Percentiles rank a stretch among this genome's conserved stretches.
These are phyloP conservation scores for Antarctomyces pellizariae DNA, from an alignment of 495 filamentous ascomycete species.

Conservation along the genomic window DNA sequence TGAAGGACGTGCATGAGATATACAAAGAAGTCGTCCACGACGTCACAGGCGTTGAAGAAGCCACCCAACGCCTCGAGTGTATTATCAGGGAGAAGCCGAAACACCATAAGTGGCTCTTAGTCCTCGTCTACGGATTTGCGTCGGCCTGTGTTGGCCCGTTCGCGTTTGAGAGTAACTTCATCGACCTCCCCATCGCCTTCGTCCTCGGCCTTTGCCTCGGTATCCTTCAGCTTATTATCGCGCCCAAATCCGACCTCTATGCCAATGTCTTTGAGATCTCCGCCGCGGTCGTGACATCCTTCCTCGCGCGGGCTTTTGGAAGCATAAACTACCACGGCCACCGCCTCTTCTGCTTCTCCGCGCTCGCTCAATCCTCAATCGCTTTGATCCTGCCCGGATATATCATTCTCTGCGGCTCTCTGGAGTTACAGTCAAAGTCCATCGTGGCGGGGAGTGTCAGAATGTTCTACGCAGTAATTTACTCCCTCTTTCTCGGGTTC, in stretches of 20 bases:
- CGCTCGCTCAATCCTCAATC: conserved; percentile 74
- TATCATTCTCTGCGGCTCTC: conserved; percentile 53
- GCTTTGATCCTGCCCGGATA: conserved; percentile 84
- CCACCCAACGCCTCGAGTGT: conserved; percentile 41
- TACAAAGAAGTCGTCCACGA: conserved; percentile 92
- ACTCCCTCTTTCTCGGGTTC: conserved; percentile 88
- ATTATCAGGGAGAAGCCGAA: conserved; percentile 38
- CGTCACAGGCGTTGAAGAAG: conserved; percentile 64
- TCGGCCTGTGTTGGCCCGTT: conserved; percentile 66
- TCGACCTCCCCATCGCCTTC: conserved; percentile 78
- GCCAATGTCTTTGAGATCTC: conserved; percentile 83
- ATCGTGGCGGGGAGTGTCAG: conserved; percentile 81
- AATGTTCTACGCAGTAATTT: conserved; percentile 91
- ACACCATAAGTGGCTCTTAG: conserved; percentile 44
- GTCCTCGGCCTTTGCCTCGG: conserved; percentile 67
- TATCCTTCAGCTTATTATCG: conserved; percentile 54
- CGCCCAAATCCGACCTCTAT: conserved; percentile 57
- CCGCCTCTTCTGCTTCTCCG: conserved; percentile 70
- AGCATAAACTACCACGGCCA: conserved; percentile 40
- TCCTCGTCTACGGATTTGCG: conserved; percentile 67
- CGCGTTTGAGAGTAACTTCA: conserved; percentile 65
- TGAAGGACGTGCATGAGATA: conserved; percentile 66
- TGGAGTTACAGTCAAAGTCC: conserved; percentile 71
- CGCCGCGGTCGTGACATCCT: conserved; percentile 72
- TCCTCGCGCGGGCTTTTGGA: conserved; percentile 69